Evolutionary conservation across 495 filamentous ascomycete species (phyloP).

Genomic region (Evernia prunastri): DNA sequence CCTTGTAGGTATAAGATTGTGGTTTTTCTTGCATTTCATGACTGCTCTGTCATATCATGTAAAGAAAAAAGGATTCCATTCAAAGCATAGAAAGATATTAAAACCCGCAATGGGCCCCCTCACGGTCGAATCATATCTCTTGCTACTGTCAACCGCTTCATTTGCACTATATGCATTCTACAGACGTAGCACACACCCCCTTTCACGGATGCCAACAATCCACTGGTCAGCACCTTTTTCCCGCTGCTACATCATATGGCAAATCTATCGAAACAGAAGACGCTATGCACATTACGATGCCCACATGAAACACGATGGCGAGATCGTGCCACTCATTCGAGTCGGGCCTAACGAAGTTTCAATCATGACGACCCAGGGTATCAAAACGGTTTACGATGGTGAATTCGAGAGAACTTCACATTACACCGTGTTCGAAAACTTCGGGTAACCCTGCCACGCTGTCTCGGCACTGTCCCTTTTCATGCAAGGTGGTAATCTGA

Average conservation of each 20-base stretch:
- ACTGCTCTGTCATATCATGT: not conserved
- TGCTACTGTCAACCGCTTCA: not conserved
- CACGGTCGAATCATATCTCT: not conserved
- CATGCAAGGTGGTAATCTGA: not conserved
- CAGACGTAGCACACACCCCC: conserved; percentile 7
- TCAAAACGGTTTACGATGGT: conserved; percentile 17
- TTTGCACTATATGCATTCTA: not conserved
- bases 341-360: conserved; percentile 22
- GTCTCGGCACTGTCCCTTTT: not conserved
- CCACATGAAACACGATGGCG: conserved; percentile 4
- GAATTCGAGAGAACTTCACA: conserved; percentile 19
- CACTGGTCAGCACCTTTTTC: conserved; percentile 23
- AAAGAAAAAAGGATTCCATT: not conserved
- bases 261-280: conserved; percentile 17
- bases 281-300: conserved; percentile 16
- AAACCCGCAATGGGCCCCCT: not conserved
- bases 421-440: conserved; percentile 21
- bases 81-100: not conserved
- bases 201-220: conserved; percentile 12
- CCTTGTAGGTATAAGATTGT: not conserved
- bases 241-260: conserved; percentile 11
- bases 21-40: not conserved
- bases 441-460: conserved; percentile 13
- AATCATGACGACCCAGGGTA: conserved; percentile 21
- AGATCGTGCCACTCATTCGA: conserved; percentile 13